Evolutionary conservation across 495 filamentous ascomycete genomes (phyloP), one percentile per base, ranked within the genome.

Genomic region (Ramalina peruviana): DNA sequence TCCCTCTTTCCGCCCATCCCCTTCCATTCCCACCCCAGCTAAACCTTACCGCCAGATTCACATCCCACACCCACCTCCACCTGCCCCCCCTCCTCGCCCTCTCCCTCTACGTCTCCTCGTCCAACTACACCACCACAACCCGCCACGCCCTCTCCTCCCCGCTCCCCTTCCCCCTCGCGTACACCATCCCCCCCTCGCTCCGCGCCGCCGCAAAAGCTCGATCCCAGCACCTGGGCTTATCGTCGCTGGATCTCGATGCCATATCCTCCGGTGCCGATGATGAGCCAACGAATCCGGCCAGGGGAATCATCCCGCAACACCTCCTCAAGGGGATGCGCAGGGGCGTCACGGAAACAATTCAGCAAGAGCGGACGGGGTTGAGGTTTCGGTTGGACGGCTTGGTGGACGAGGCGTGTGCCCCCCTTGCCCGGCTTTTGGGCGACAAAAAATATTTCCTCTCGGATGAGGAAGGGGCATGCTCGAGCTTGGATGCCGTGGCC

Each of bases 71-170:
- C 50, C 70, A 74, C 58, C 70, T 75, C 25, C 77, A 78, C 54
- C 81, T 75, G 40, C 70, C 78, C 56, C 71, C 77, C 19, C 78
- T 93, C 48, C 54, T 92, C 56, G 79, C 85, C 54, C 78, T 90
- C 56, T 88, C 78, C 46, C 81, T 98, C 56, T 97, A 92, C 66
- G 80, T 88, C 59, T 92, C 86, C 37, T 82, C 80, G 54, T 75
- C 82, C 51, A 96, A 95, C 67, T 98, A 88, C 72, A 70, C 74
- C 51, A 59, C 65, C 43, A 62, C 70, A 36, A 94, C 86, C 33
- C 79, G 83, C 7, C 85, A 87, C 9, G 79, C 85, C 30, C 90
- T 83, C 67, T 80, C 78, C 48, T 62, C 68, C 4, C 74, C 94
- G 50, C 78, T 95, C 27, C 80, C 82, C 19, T 88, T 88, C 71